Conservation (phyloP, 2,329 filamentous ascomycete species). For the Beauveria scarabaeidicola region DNA sequence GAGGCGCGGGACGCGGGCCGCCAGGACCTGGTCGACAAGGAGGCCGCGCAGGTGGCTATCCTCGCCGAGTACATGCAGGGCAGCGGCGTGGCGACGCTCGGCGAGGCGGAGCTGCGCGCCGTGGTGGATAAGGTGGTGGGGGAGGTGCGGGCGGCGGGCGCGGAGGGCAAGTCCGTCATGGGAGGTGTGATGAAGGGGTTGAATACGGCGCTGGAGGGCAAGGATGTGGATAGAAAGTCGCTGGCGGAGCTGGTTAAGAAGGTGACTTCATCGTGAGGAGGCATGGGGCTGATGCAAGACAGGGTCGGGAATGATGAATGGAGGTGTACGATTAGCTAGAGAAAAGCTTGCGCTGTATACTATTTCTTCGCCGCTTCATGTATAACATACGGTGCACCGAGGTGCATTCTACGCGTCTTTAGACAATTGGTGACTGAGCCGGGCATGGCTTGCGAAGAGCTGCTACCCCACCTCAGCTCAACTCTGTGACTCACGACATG, state of each 20-base stretch:
- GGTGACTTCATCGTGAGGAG: conserved; percentile 6
- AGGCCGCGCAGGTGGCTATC: conserved; percentile 56
- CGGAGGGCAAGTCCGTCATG: conserved; percentile 37
- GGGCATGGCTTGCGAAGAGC: background rate
- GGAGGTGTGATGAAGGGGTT: conserved; percentile 58
- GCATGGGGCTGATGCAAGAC: conserved; percentile 7
- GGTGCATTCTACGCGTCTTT: background rate
- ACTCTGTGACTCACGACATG: conserved; percentile 1
- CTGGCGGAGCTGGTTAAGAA: conserved; percentile 55
- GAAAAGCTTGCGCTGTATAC: background rate
- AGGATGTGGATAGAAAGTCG: conserved; percentile 53
- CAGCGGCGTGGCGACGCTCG: conserved; percentile 51
- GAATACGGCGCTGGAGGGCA: conserved; percentile 48
- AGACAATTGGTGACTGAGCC: background rate
- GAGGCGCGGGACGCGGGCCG: conserved; percentile 42
- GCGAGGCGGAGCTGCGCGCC: conserved; percentile 48
- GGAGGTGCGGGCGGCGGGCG: conserved; percentile 38
- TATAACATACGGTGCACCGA: background rate
- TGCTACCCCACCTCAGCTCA: conserved; percentile 4
- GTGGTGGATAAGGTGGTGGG: conserved; percentile 45
- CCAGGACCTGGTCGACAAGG: conserved; percentile 61
- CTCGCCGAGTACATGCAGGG: conserved; percentile 55
- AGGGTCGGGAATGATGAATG: background rate
- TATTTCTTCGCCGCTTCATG: background rate
- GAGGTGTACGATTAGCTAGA: background rate